Evolutionary conservation across 176 grass and related monocot species (phyloP), one percentile per base, ranked within the genome.

Genomic region (Areca catechu): DNA sequence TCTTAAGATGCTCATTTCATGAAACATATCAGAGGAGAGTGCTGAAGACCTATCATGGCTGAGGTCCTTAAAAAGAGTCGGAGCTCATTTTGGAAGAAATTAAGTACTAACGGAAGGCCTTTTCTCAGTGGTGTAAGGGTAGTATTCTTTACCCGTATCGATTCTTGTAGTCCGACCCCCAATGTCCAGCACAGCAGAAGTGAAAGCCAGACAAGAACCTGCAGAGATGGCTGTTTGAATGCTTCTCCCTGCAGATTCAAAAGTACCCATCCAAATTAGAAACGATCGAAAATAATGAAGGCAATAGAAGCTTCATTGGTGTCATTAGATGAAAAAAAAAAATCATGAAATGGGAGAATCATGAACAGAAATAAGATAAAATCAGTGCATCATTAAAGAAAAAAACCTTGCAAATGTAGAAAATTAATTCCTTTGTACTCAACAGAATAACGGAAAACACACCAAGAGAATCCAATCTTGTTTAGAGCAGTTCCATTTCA

Each of bases 121-220:
- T 78, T 92, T 89, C 78, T 89, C 75, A 0, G 63, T 77, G 62
- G 84, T 93, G 57, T 89, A 88, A 1, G 81, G 51, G 63, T 76
- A 79, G 12, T 93, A 92, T 57, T 80, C 94, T 65, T 76, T 98
- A 16, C 94, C 88, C 16, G 63, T 93, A 64, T 92, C 88, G 9
- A 85, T 76, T 78, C 67, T 85, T 16, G 84, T 98, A 14, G 94
- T 86, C 16, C 86, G 86, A 49, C 84, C 88, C 1, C 94, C 88
- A 67, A 85, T 63, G 49, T 98, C 94, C 58, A 93, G 76, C 2
- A 62, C 1, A 43, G 84, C 81, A 25, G 87, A 88, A 61, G 88
- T 89, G 58, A 81, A 75, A 14, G 84, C 94, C 62, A 98, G 81
- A 66, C 73, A 60, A 75, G 88, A 92, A 47, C 94, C 88, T 19